Conservation (phyloP, 176 grass and related monocot species). For the Paspalum notatum region DNA sequence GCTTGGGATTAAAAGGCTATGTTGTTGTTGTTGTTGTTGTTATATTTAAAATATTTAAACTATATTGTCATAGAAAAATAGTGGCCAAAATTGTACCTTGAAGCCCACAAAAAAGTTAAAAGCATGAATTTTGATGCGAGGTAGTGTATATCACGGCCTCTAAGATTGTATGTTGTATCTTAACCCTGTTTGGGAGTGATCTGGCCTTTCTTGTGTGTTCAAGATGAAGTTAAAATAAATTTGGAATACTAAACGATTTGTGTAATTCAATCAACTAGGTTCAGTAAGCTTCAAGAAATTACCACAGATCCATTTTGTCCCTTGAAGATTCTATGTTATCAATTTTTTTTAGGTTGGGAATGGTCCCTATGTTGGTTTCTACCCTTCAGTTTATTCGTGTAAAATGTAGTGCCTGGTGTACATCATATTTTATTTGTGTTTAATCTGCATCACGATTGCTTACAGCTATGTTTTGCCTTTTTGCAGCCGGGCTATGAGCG, state of each 20-base stretch:
- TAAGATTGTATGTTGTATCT: not conserved
- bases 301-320: not conserved
- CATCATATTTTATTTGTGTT: not conserved
- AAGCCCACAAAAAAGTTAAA: not conserved
- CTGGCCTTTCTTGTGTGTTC: not conserved
- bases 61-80: not conserved
- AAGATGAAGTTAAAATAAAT: not conserved
- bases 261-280: not conserved
- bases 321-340: not conserved
- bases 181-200: not conserved
- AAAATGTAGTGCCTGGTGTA: not conserved
- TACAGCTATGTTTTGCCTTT: not conserved
- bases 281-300: not conserved
- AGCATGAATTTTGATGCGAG: not conserved
- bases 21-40: no score
- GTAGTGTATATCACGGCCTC: not conserved
- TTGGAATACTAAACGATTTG: not conserved
- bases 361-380: not conserved
- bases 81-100: not conserved
- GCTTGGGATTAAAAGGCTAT: no score
- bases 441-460: slow-evolving; percentile 12
- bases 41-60: no score
- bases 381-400: not conserved
- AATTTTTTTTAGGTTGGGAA: not conserved
- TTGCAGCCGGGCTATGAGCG: slow-evolving; percentile 74